Percentiles rank a stretch among this genome's conserved stretches.
phyloP scores from a whole-genome alignment of 2,329 filamentous ascomycete genomes.

The Penicillium olsonii region DNA sequence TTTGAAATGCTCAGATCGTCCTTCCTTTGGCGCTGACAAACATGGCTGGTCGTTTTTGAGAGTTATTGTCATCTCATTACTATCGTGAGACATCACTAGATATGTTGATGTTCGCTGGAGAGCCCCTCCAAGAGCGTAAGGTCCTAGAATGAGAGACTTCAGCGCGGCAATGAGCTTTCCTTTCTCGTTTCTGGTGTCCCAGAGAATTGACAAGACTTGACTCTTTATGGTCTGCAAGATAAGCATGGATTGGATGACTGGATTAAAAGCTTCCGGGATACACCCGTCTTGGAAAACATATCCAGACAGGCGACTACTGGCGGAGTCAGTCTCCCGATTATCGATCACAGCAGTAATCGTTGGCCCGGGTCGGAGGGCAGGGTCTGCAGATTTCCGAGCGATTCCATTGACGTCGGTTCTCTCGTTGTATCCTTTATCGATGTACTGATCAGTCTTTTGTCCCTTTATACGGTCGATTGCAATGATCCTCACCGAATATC shows the following conservation, averaged over 20 bases:
- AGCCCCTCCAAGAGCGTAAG: conserved; percentile 58
- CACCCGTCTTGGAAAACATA: conserved; percentile 22
- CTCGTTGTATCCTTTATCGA: conserved; percentile 41
- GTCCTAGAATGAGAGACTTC: conserved; percentile 60
- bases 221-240: conserved; percentile 7
- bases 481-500: conserved; percentile 5
- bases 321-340: conserved; percentile 1
- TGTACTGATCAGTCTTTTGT: not conserved
- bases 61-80: conserved; percentile 61
- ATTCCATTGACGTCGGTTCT: conserved; percentile 7
- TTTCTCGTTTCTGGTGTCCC: not conserved
- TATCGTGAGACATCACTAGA: conserved; percentile 68
- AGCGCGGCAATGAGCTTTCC: conserved; percentile 1
- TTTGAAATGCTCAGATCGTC: conserved; percentile 16
- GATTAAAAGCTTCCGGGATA: conserved; percentile 16
- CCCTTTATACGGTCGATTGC: not conserved
- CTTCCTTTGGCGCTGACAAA: conserved; percentile 8
- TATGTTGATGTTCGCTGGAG: conserved; percentile 64
- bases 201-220: not conserved
- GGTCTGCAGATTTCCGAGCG: not conserved
- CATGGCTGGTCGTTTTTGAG: conserved; percentile 56
- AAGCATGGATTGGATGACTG: conserved; percentile 13
- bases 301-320: conserved; percentile 8
- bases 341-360: conserved; percentile 21
- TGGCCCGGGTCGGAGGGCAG: conserved; percentile 8